Evolutionary conservation across 345 rosid genomes (phyloP).

Genomic region (Durio zibethinus): DNA sequence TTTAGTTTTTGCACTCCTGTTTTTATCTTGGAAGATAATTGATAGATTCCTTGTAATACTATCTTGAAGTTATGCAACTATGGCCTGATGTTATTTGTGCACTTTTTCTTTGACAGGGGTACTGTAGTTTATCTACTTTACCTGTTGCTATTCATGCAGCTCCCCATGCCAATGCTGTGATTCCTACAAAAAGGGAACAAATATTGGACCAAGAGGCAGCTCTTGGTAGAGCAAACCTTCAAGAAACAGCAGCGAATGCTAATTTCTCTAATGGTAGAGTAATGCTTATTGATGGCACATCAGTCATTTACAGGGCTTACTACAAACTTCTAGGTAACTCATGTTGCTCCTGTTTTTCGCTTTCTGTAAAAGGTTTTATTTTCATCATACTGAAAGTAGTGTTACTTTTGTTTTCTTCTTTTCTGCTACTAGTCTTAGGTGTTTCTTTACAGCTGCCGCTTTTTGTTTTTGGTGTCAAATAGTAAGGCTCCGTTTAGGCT

Average conservation of each 20-base stretch:
- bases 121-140: conserved; percentile 33
- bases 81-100: background rate
- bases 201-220: conserved; percentile 21
- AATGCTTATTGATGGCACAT: conserved; percentile 95
- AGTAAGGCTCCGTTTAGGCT: no score
- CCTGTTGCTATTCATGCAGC: conserved; percentile 30
- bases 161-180: conserved; percentile 22
- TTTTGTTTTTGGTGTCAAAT: background rate
- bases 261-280: conserved; percentile 58
- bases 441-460: background rate
- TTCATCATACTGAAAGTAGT: conserved; percentile 1
- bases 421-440: background rate
- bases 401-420: background rate
- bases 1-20: background rate
- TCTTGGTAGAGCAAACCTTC: conserved; percentile 26
- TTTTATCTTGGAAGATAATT: background rate
- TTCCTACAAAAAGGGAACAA: conserved; percentile 33
- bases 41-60: background rate
- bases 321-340: conserved; percentile 85
- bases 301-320: conserved; percentile 90
- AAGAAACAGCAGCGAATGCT: conserved; percentile 35
- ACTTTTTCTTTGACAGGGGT: conserved; percentile 41
- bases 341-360: background rate
- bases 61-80: background rate
- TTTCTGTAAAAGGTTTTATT: conserved; percentile 1